Conservation (phyloP, 805 yeast genomes). For the Suhomyces sp. region DNA sequence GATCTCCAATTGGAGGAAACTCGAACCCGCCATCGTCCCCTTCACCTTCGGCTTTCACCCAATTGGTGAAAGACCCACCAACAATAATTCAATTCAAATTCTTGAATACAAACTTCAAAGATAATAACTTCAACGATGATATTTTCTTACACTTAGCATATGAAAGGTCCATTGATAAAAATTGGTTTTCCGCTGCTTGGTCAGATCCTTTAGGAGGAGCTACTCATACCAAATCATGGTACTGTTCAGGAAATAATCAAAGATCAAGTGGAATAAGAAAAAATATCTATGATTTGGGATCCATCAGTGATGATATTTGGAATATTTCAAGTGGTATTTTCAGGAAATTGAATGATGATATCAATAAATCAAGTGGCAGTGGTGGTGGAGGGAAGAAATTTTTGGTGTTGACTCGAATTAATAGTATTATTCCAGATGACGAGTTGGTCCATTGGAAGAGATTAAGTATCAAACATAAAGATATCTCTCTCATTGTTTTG, state of each 20-base stretch:
- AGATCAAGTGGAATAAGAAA: slow-evolving; percentile 12
- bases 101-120: slow-evolving; percentile 21
- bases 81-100: slow-evolving; percentile 36
- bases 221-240: slow-evolving; percentile 66
- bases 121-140: slow-evolving; percentile 52
- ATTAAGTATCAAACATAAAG: slow-evolving; percentile 56
- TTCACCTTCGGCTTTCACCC: slow-evolving; percentile 23
- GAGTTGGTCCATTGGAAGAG: slow-evolving; percentile 79
- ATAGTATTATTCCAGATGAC: slow-evolving; percentile 77
- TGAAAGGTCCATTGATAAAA: slow-evolving; percentile 74
- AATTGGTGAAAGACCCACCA: slow-evolving; percentile 39
- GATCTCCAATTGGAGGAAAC: not conserved
- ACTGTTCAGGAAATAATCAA: slow-evolving; percentile 29
- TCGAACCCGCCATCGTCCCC: no score
- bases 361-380: slow-evolving; percentile 27
- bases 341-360: slow-evolving; percentile 33
- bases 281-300: slow-evolving; percentile 33
- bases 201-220: slow-evolving; percentile 76
- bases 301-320: slow-evolving; percentile 69
- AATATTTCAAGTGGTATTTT: slow-evolving; percentile 50
- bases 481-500: slow-evolving; percentile 63
- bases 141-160: slow-evolving; percentile 82
- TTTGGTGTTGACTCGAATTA: slow-evolving; percentile 66
- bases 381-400: slow-evolving; percentile 53
- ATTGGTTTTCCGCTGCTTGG: slow-evolving; percentile 89